Evolutionary conservation across 2,329 filamentous ascomycete genomes (phyloP), one percentile per base, ranked within the genome.

Genomic region (Fusarium domesticum): DNA sequence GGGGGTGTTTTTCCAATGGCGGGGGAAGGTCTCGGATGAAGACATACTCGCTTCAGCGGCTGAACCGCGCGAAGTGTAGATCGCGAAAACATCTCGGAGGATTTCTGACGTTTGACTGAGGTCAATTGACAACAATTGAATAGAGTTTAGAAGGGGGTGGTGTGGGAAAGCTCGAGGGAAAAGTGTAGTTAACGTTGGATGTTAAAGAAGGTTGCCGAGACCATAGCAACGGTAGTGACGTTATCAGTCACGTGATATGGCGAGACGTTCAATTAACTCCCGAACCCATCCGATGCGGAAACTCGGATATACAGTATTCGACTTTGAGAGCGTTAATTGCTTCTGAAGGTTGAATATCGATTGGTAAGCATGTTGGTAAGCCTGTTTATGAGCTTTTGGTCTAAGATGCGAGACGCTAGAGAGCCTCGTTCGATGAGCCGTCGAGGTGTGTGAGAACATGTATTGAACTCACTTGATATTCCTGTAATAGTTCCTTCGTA

Each of bases 1-100:
- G n/a, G n/a, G n/a, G n/a, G 16, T 47, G 18, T 32, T 31, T 20
- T 25, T 33, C 42, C 43, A 36, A 45, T 43, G 38, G 25, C 23
- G 23, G 39, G 35, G 34, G 32, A 42, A 38, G 33, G 37, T 41
- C 35, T 14, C 15, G 7, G 15, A 31, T 44, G 36, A 4, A 28
- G 44, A 59, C 78, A 64, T 71, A 87, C 84, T 71, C 78, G 78
- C 67, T 76, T 80, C 56, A 87, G 67, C 55, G 84, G 83, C 70
- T 82, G 80, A 42, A 77, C 77, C 58, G 76, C 77, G 63, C 83
- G 78, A 64, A 86, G 75, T 53, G 75, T 72, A 60, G 81, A 75
- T 73, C 84, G 76, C 50, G 84, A 75, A 63, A 88, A 85, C 83
- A 89, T 86, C 55, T 63, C 80, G 54, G 43, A 33, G 48, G 37